A percentile compares a stretch with the other conserved stretches of the same genome.
These are phyloP conservation scores for Pseudogymnoascus sp. DNA, from an alignment of 2,329 filamentous ascomycete species.

Conservation along the genomic window DNA sequence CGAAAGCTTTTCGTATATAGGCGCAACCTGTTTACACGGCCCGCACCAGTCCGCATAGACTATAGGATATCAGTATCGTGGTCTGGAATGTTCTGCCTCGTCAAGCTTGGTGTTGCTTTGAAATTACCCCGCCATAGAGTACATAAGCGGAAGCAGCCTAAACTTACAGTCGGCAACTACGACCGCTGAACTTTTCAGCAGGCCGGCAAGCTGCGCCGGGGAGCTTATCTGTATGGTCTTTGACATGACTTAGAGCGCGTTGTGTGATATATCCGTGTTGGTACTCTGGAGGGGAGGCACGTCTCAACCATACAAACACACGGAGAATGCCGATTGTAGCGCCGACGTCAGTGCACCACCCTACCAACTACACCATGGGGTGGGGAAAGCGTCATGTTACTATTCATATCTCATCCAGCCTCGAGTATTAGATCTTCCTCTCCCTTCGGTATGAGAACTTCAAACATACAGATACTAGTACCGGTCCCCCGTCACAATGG, in stretches of 20 bases:
- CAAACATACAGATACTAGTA: background rate
- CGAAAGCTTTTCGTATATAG: slow-evolving; percentile 72
- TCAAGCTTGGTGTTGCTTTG: background rate
- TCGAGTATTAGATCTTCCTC: background rate
- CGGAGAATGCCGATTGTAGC: background rate
- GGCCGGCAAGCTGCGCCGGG: slow-evolving; percentile 52
- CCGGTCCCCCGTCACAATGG: background rate
- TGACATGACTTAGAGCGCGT: slow-evolving; percentile 23
- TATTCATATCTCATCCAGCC: background rate
- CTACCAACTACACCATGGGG: background rate
- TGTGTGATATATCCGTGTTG: background rate
- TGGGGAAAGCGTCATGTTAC: background rate
- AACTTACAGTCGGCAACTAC: slow-evolving; percentile 83
- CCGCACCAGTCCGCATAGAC: slow-evolving; percentile 85
- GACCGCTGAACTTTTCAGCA: slow-evolving; percentile 65
- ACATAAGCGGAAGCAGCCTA: slow-evolving; percentile 21
- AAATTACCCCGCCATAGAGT: slow-evolving; percentile 18
- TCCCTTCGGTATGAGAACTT: background rate
- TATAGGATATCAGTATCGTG: slow-evolving; percentile 30
- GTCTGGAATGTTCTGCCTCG: slow-evolving; percentile 8
- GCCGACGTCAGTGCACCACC: background rate
- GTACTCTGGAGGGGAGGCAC: background rate
- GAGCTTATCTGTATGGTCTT: slow-evolving; percentile 41
- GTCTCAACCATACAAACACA: background rate
- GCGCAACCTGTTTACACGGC: slow-evolving; percentile 76